phyloP scores from a whole-genome alignment of 208 protist genomes.

The Leishmania braziliensis region DNA sequence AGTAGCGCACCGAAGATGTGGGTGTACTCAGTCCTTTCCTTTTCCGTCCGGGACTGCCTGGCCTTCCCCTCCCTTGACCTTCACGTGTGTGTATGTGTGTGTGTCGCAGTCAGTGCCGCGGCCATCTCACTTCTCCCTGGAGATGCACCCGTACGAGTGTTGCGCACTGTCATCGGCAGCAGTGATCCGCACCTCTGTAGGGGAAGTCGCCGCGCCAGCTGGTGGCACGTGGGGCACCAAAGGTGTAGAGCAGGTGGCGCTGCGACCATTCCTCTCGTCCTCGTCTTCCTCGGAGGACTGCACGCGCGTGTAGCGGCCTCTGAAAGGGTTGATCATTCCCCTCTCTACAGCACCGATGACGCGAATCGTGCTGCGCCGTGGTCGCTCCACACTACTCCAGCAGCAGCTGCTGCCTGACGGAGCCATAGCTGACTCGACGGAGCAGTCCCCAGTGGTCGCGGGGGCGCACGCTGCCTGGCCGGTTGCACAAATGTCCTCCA shows the following conservation, averaged over 20 bases:
- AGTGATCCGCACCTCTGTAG: background rate
- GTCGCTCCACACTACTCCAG: background rate
- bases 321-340: background rate
- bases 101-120: background rate
- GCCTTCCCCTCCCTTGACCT: background rate
- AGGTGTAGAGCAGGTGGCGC: background rate
- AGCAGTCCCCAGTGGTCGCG: background rate
- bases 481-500: background rate
- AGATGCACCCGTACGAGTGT: background rate
- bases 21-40: background rate
- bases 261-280: background rate
- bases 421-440: background rate
- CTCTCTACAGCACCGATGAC: background rate
- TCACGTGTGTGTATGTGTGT: background rate
- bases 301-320: conserved; percentile 12
- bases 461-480: background rate
- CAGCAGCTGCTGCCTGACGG: background rate
- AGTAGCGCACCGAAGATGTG: background rate
- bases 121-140: background rate
- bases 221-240: background rate
- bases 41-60: background rate
- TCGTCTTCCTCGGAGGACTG: conserved; percentile 3
- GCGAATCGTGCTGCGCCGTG: background rate
- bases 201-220: background rate
- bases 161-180: background rate